Evolutionary conservation across 768 basidiomycete genomes (phyloP), one percentile per base, ranked within the genome.

Genomic region (Coprinopsis marcescibilis): DNA sequence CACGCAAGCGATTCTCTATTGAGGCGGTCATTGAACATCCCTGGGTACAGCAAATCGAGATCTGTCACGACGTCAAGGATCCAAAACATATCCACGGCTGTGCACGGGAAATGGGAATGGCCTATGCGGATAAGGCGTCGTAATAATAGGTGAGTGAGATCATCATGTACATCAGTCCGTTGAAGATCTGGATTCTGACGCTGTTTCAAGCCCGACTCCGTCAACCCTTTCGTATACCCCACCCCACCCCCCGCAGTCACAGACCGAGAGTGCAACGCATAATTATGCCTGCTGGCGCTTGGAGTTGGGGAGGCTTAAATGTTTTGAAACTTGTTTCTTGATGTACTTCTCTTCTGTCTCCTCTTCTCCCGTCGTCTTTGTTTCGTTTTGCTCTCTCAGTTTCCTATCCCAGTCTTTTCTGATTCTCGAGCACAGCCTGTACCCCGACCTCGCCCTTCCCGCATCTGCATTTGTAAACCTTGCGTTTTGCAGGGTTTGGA

Each of bases 11-110:
- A 21, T 71, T 71, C 46, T 67, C 78, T 39, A 87, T 95, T 55
- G 93, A 97, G 55, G 87, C 91, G 45, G 78, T 86, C 45, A 69
- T 93, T 50, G 71, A 70, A 53, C 80, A 93, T 55, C 55, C 80
- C 49, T 97, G 93, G 93, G 68, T 95, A 44, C 66, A 77, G 65
- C 62, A 72, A 24, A 87, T 96, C 53, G 86, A 93, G 68, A 80
- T 94, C 12, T 96, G 92, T 63, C 77, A 85, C 64, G 70, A 75
- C 44, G 77, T 75, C 34, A 57, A 68, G 49, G 70, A 75, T 50
- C 81, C 89, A 50, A 73, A 69, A 26, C 89, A 91, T 65, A 73
- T 87, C 36, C 89, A 91, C 65, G 77, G 77, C 17, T 69, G 75
- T 65, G 83, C 83, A 34, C 70, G 75, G 61, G 75, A 80, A 51